A percentile compares a stretch with the other conserved stretches of the same genome.
Conservation (phyloP, 768 basidiomycete species). For the Dendrothele bispora region DNA sequence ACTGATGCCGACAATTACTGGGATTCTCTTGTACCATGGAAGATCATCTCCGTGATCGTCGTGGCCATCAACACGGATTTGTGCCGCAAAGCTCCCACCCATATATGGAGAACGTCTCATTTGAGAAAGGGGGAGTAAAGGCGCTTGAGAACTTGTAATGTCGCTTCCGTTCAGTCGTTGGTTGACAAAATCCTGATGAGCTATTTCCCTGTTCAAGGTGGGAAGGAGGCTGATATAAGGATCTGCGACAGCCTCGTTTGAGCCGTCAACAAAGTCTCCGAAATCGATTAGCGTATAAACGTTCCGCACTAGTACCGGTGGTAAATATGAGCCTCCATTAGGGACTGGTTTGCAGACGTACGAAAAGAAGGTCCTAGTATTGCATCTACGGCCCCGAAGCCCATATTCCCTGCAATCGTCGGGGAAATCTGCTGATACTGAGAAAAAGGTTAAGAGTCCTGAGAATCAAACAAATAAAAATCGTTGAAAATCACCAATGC, state of each 20-base stretch:
- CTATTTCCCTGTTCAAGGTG: conserved; percentile 9
- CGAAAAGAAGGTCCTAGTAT: conserved; percentile 13
- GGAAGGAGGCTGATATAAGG: conserved; percentile 23
- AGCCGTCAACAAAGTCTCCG: conserved; percentile 21
- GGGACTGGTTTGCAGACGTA: not conserved
- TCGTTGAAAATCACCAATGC: conserved; percentile 7
- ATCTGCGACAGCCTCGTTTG: conserved; percentile 13
- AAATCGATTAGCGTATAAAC: conserved; percentile 21
- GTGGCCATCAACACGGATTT: not conserved
- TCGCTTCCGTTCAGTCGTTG: conserved; percentile 10
- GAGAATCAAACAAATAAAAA: not conserved
- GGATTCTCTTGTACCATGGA: not conserved
- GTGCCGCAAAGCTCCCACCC: not conserved
- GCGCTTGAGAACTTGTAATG: not conserved
- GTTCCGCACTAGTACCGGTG: conserved; percentile 13
- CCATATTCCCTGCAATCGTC: not conserved
- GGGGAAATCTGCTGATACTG: not conserved
- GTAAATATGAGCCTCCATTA: not conserved
- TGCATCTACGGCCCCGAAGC: conserved; percentile 5
- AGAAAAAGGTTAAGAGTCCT: not conserved
- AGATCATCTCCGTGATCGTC: not conserved
- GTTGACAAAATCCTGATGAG: conserved; percentile 20
- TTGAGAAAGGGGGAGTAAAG: not conserved
- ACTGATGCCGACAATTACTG: conserved; percentile 1
- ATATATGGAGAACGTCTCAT: not conserved